phyloP scores from a whole-genome alignment of 169 alveolate species.

The Plasmodium fragile region DNA sequence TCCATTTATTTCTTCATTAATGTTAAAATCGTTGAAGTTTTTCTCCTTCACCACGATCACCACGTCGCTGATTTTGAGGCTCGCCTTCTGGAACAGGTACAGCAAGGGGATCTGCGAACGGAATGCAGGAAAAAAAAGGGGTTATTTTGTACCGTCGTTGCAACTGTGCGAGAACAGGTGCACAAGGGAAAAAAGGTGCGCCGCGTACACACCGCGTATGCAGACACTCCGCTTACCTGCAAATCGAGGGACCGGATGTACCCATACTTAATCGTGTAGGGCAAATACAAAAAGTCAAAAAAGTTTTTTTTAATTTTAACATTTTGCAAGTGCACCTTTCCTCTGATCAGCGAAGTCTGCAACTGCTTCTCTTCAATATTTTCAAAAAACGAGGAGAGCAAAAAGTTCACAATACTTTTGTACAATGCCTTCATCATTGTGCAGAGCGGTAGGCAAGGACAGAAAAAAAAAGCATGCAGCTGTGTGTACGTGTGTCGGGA shows the following conservation, averaged over 20 bases:
- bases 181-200: neutral
- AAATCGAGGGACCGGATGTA: conserved; percentile 58
- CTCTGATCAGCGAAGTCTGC: conserved; percentile 58
- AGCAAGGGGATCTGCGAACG: conserved; percentile 29
- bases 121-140: too few species aligned
- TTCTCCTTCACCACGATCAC: conserved; percentile 57
- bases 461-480: neutral
- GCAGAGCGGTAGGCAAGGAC: neutral
- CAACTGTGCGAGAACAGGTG: neutral
- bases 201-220: neutral
- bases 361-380: conserved; percentile 64
- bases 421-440: conserved; percentile 66
- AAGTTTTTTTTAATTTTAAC: conserved; percentile 43
- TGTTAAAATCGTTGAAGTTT: conserved; percentile 37
- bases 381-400: conserved; percentile 57
- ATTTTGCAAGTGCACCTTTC: conserved; percentile 65
- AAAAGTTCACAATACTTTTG: conserved; percentile 61
- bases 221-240: neutral
- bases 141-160: neutral
- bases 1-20: conserved; percentile 58
- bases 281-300: conserved; percentile 28
- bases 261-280: conserved; percentile 65
- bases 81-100: conserved; percentile 63
- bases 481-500: neutral
- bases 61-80: conserved; percentile 31